Conservation (phyloP, 208 protist species). For the Acanthamoeba sp. region DNA sequence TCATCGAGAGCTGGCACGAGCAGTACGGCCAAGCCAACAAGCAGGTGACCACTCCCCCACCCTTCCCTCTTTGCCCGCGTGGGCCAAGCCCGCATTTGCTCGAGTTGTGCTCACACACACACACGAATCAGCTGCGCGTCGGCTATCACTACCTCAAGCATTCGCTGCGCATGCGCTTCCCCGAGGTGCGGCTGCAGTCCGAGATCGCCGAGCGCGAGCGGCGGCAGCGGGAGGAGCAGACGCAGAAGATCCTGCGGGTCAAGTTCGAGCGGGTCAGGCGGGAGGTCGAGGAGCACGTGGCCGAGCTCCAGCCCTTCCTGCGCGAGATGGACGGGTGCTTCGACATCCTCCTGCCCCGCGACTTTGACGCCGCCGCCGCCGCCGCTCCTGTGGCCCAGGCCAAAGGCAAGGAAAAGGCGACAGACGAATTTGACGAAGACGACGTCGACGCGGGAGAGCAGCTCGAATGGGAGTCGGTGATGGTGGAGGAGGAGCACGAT, state of each 20-base stretch:
- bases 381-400: background rate
- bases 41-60: background rate
- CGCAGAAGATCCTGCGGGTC: conserved; percentile 31
- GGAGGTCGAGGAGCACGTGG: background rate
- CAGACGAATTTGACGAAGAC: background rate
- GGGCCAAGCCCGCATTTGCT: too few relatives aligned
- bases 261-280: background rate
- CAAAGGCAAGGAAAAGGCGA: conserved; percentile 22
- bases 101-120: background rate
- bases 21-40: conserved; percentile 2
- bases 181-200: conserved; percentile 17
- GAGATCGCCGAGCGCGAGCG: conserved; percentile 15
- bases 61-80: background rate
- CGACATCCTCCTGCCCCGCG: background rate
- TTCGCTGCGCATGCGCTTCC: conserved; percentile 3
- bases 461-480: conserved; percentile 16
- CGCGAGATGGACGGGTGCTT: conserved; percentile 8
- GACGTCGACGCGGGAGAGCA: background rate
- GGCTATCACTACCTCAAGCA: conserved; percentile 6
- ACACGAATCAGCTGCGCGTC: background rate
- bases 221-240: background rate
- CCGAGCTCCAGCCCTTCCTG: background rate
- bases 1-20: conserved; percentile 33
- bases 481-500: background rate
- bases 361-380: background rate